Base-by-base conservation (phyloP, 2,329 filamentous ascomycete species). In the Pyrenochaeta sp. region DNA sequence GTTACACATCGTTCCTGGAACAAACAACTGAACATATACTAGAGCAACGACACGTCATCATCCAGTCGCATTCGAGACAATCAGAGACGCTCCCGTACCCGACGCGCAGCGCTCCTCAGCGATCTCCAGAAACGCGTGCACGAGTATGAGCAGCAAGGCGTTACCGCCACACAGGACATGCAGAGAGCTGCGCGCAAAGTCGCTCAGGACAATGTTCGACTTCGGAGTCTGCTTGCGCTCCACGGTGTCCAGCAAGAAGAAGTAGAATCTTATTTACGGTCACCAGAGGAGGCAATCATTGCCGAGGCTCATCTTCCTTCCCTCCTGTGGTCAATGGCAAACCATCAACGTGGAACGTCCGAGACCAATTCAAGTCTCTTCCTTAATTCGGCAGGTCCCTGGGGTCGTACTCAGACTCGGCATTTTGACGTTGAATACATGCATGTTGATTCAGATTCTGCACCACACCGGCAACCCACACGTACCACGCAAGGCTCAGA, bases 1-100 rank as follows among this genome's bases (percentile, higher is more conserved):
- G 37, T 21, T 27, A 40, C 37, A 40, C 17, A 40, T 5, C 14
- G 18, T 7, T 14, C 15, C 18, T 48, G 17, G 11, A 20, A 43
- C 7, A 1, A 7, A 12, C 20, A 17, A 9, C 39, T 27, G 30
- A 37, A 10, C 30, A 44, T n/a, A 15, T 21, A 18, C 14, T 36
- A 62, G 59, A 49, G 53, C n/a, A 60, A 31, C 12, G 81, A 83
- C 31, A 55, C 54, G 6, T 51, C 59, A 23, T 52, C 53, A 18
- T 55, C 64, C 3, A 54, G 54, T 11, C 86, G 89, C 56, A 87
- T 91, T 60, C 84, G 89, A 56, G 87, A 92, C 63, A 92, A 92
- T 67, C 90, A 92, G 71, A 82, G 90, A 45, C 86, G 89, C 56
- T 90, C 87, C 11, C 85, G 90, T 33, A 87, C 87, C 27, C 83